Evolutionary conservation across 306 rosid species (phyloP).

Genomic region (Trichosanthes truncata): DNA sequence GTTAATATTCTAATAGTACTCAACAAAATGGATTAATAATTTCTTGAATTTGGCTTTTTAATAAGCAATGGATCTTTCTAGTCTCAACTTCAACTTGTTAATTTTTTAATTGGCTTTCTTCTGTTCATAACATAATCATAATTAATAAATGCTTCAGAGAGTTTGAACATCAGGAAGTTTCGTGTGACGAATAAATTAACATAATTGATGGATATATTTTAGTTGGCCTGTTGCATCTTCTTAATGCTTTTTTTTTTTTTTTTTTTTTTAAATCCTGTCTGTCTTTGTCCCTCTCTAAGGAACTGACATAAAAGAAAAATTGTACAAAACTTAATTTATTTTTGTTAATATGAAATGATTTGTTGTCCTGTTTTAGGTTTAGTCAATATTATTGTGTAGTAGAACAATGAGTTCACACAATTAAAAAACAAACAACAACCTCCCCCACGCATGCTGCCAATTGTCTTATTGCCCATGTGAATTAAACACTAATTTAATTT

Average conservation of each 20-base stretch:
- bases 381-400: background rate
- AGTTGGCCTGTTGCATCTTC: background rate
- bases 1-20: background rate
- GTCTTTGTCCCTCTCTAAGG: background rate
- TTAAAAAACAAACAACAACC: background rate
- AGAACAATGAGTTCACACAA: background rate
- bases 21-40: background rate
- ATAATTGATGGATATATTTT: background rate
- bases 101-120: background rate
- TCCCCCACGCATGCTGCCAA: slow-evolving; percentile 8
- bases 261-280: background rate
- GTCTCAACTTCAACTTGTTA: background rate
- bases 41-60: background rate
- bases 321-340: background rate
- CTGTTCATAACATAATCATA: background rate
- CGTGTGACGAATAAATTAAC: background rate
- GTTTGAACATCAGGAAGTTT: background rate
- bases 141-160: background rate
- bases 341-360: background rate
- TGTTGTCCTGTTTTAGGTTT: background rate
- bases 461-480: slow-evolving; percentile 4
- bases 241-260: background rate
- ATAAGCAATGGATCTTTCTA: slow-evolving; percentile 1
- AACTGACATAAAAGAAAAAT: background rate
- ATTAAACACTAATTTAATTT: background rate